phyloP scores from a whole-genome alignment of 768 basidiomycete species.

The Cyathus striatus region DNA sequence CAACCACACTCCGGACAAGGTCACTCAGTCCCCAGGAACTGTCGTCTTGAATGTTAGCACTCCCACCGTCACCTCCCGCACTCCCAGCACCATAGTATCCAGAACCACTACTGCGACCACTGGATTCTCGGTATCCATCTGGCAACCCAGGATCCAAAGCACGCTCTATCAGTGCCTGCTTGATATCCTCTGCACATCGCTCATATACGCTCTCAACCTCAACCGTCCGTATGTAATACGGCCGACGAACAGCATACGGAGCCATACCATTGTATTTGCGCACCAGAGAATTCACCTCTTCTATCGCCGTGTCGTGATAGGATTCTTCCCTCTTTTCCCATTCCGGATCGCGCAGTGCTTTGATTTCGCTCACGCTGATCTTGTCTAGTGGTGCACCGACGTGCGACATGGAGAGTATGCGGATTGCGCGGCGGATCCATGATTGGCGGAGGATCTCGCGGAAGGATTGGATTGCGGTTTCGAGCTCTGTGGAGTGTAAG shows the following conservation, averaged over 20 bases:
- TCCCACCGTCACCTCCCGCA: not conserved
- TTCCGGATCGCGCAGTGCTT: constrained; percentile 49
- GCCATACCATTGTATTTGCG: constrained; percentile 79
- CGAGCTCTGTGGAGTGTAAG: constrained; percentile 48
- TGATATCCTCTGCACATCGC: constrained; percentile 47
- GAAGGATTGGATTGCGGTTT: constrained; percentile 55
- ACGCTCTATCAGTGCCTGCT: constrained; percentile 29
- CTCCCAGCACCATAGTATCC: constrained; percentile 5
- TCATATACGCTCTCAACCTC: constrained; percentile 57
- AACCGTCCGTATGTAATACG: constrained; percentile 46
- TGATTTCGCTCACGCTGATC: constrained; percentile 26
- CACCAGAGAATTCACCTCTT: constrained; percentile 69
- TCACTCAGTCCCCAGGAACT: constrained; percentile 15
- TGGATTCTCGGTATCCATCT: too few species aligned
- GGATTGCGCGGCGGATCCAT: constrained; percentile 73
- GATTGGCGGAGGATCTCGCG: constrained; percentile 58
- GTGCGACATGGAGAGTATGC: constrained; percentile 46
- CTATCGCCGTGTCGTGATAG: constrained; percentile 66
- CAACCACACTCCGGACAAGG: constrained; percentile 21
- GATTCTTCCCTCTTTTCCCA: constrained; percentile 67
- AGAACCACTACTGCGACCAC: constrained; percentile 3
- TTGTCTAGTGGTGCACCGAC: constrained; percentile 31
- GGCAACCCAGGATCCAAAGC: constrained; percentile 9
- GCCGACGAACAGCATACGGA: constrained; percentile 69
- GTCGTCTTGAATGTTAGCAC: constrained; percentile 1